Base-by-base conservation (phyloP, 768 basidiomycete species). In the Chalciporus chontae region DNA sequence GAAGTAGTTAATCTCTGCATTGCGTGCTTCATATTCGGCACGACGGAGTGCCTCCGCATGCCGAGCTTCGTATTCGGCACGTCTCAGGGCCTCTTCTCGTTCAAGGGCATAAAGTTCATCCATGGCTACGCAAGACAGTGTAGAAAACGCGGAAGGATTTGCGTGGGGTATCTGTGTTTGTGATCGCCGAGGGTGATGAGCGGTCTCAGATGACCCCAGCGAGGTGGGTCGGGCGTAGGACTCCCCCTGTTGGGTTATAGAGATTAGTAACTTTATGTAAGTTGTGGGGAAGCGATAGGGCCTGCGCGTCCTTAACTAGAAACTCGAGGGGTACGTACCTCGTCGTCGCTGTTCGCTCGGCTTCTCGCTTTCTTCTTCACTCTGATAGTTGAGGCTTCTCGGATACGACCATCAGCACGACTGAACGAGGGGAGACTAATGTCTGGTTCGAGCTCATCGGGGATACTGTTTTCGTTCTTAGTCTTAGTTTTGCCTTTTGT, bases 101-200 rank as follows among this genome's bases (percentile, higher is more conserved):
- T 98, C 94, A 26, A 98, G 83, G 57, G 85, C 84, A 60, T 89
- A 86, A 8, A 98, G 78, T 63, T 96, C 91, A 50, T 91, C 91
- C 71, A 94, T 86, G 3, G 94, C 93, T 17, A 87, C 73, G 26
- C 73, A 85, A 40, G 86, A 85, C 17, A 90, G 68, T 1, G 85
- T 76, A n/a, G 80, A 79, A 59, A 89, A 81, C 3, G 86, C 75
- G 29, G 81, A 67, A 11, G 70, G 66, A 58, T 72, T 68, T 58
- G 61, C 59, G 37, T 43, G 59, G 27, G 51, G 63, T 10, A 56
- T 50, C 50, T 60, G 66, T 1, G 56, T 60, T 29, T 62, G 69
- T 14, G 62, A 59, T 38, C 66, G 60, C 18, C 63, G 65, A 40
- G 56, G 60, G 31, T 62, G 63, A 39, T 63, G 61, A 40, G 65